Conservation (phyloP, 192 early-diverging fungal species). For the Haplosporangium gracile region DNA sequence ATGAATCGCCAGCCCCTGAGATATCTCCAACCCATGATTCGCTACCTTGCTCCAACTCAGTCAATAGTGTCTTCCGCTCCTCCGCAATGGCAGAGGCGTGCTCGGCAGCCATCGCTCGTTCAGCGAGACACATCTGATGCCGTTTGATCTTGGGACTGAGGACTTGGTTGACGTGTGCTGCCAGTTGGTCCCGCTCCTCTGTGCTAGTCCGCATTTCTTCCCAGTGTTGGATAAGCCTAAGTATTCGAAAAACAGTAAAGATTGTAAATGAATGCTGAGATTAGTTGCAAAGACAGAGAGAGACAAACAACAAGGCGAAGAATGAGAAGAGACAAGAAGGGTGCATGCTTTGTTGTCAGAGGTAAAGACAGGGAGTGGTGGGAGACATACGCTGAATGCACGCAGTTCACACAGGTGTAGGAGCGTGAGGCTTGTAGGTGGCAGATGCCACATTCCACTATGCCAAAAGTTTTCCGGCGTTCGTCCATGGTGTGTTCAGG, state of each 20-base stretch:
- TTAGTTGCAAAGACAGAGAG: not conserved
- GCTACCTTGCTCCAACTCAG: slow-evolving; percentile 50
- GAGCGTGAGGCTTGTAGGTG: slow-evolving; percentile 43
- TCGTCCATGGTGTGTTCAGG: slow-evolving; percentile 26
- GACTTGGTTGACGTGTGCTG: slow-evolving; percentile 37
- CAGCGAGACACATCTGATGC: slow-evolving; percentile 46
- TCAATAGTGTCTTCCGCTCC: slow-evolving; percentile 17
- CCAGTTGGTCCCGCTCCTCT: slow-evolving; percentile 29
- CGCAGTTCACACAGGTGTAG: slow-evolving; percentile 48
- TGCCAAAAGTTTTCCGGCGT: not conserved
- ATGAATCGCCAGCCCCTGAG: not conserved
- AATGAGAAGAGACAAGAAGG: not conserved
- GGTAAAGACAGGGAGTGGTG: not conserved
- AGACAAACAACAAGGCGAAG: not conserved
- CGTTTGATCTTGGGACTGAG: slow-evolving; percentile 50
- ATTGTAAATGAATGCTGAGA: not conserved
- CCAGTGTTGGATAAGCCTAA: slow-evolving; percentile 41
- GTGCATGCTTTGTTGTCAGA: not conserved
- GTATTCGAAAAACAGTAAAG: not conserved
- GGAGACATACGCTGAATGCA: slow-evolving; percentile 48
- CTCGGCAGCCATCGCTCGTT: slow-evolving; percentile 40
- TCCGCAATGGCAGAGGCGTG: slow-evolving; percentile 28
- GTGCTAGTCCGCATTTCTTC: slow-evolving; percentile 20
- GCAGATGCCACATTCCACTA: slow-evolving; percentile 43
- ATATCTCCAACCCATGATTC: not conserved